Evolutionary conservation across 768 basidiomycete genomes (phyloP), one percentile per base, ranked within the genome.

Genomic region (Leccinum fibrillosum): DNA sequence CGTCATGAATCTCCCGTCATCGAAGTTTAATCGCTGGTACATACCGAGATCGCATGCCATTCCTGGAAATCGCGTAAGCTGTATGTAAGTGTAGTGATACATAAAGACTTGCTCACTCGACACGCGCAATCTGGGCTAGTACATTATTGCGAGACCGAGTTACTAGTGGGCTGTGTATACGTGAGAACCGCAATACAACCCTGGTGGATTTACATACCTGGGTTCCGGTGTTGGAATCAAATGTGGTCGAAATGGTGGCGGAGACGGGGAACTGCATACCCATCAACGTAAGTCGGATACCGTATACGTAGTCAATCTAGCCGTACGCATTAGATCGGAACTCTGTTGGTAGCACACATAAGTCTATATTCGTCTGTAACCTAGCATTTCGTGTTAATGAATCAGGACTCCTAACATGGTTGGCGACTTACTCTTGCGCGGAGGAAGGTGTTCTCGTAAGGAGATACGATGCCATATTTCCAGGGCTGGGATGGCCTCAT

Each of bases 151-250:
- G 68, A 62, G 59, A 56, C 26, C 64, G 65, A 23, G 49, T 50
- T 53, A 62, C 47, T 19, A 72, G 60, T 7, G 69, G 69, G 54
- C 69, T 70, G 45, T 49, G 50, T 32, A 30, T 37, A 23, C 6
- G 37, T 68, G 52, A 64, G 67, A 56, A 54, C 11, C 17, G 26
- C 15, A 53, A 23, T 17, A 25, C 17, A 26, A 21, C 37, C 26
- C 6, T 17, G 19, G 19, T 10, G 13, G 19, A 12, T 39, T 17
- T 13, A 28, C 62, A 52, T 54, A 74, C 71, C 71, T 72, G 9
- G 73, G 45, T n/a, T 73, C 71, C 23, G 71, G 71, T 7, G 73
- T 72, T 32, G 72, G 62, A n/a, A 73, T 71, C 2, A 59, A 52
- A 50, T 61, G 57, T 23, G 58, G 32, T 47, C 66, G 70, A 51